Conservation (phyloP, 2,329 filamentous ascomycete genomes). For the Shiraia bambusicola region DNA sequence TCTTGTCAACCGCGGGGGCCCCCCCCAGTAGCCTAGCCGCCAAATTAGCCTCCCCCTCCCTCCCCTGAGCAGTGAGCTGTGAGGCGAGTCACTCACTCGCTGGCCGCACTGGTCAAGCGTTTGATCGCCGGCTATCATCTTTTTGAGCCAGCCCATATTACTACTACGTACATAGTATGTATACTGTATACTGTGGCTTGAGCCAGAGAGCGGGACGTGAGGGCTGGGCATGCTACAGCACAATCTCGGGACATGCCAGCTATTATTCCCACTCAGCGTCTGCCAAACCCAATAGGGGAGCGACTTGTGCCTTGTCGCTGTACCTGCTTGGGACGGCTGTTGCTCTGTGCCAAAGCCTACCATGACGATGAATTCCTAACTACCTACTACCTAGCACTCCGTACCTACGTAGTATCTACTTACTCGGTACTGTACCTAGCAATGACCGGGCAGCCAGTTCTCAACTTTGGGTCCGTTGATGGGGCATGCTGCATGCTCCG, state of each 20-base stretch:
- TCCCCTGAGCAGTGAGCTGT: too few species aligned
- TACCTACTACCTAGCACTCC: too few species aligned
- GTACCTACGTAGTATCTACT: too few species aligned
- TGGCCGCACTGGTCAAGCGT: slow-evolving; percentile 33
- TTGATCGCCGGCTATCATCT: slow-evolving; percentile 43
- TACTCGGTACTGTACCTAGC: too few species aligned
- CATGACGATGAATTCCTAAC: too few species aligned
- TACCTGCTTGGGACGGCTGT: slow-evolving; percentile 28
- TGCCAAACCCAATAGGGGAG: slow-evolving; percentile 9
- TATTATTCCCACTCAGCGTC: slow-evolving; percentile 5
- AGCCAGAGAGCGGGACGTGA: slow-evolving; percentile 29
- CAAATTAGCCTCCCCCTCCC: slow-evolving; percentile 34
- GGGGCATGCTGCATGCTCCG: too few species aligned
- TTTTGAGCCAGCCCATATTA: slow-evolving; percentile 23
- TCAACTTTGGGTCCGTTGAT: too few species aligned
- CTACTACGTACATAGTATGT: too few species aligned
- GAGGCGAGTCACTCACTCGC: slow-evolving; percentile 33
- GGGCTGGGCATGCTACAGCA: slow-evolving; percentile 13
- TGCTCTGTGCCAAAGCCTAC: slow-evolving; percentile 5
- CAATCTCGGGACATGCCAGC: slow-evolving; percentile 28
- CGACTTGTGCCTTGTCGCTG: slow-evolving; percentile 12
- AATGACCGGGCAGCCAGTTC: not conserved
- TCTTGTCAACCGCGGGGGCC: slow-evolving; percentile 21
- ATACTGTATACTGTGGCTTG: too few species aligned
- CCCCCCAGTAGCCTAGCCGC: slow-evolving; percentile 12